Evolutionary conservation across 2,329 filamentous ascomycete species (phyloP), one percentile per base, ranked within the genome.

Genomic region (Pezicula radicicola): DNA sequence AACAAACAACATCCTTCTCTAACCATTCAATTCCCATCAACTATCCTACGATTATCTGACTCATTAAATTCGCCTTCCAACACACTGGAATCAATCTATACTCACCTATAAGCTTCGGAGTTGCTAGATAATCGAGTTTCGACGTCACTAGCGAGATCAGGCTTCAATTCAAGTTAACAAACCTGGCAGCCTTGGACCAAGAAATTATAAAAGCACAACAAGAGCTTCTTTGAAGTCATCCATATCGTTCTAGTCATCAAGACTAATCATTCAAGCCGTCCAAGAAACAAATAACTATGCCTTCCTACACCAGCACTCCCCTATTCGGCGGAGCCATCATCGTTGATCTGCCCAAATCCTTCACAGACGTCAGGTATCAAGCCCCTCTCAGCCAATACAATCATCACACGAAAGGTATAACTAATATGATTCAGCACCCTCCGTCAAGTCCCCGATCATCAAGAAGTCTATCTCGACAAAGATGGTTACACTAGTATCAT

Each of bases 391-490:
- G 30, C 53, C 16, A 16, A 42, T 48, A 48, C 21, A 27, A 51
- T 44, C 50, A 12, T 47, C 30, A 27, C 35, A 47, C 37, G 45
- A 51, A 49, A 47, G 47, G 42, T 52, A 45, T 42, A 52, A 63
- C 56, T 58, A 59, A 60, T 39, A 40, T 27, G 25, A 25, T 7
- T 18, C 55, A 90, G 87, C 72, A 79, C 80, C 50, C 79, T 91
- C 60, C 84, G 88, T 57, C 81, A 91, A 71, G 84, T 92, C 5
- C 88, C 88, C 47, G 87, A 93, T 68, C 89, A 95, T 70, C 92
- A 97, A 74, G 93, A 97, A 76, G 88, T 97, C 61, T 96, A 85
- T 74, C 86, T 97, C 64, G 91, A 95, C 67, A 79, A 82, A 58
- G 80, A 88, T 56, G 91, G 91, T 46, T 92, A 92, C 69, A 90